Conservation (phyloP, 148 eudicot genomes). For the Chenopodium suecicum region DNA sequence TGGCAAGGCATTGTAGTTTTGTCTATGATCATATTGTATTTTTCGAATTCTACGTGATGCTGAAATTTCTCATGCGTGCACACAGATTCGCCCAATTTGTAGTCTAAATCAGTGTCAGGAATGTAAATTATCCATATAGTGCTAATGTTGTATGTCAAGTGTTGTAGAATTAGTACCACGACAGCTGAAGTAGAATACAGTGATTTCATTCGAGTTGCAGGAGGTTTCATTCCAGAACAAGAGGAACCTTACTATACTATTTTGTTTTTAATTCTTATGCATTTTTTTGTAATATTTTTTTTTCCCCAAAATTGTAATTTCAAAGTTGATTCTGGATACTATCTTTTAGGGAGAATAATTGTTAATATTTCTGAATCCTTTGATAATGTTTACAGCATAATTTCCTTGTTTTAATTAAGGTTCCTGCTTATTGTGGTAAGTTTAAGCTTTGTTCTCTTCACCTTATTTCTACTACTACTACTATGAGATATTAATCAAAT, state of each 20-base stretch:
- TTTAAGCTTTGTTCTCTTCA: no score
- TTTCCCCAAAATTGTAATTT: not conserved
- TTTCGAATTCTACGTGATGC: not conserved
- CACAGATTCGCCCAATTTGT: not conserved
- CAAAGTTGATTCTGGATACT: not conserved
- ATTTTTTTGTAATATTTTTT: not conserved
- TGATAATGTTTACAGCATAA: not conserved
- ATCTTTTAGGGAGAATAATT: not conserved
- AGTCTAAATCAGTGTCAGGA: constrained; percentile 1
- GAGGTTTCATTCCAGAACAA: constrained; percentile 2
- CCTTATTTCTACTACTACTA: no score
- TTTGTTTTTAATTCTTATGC: not conserved
- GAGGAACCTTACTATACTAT: not conserved
- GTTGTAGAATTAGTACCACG: constrained; percentile 16
- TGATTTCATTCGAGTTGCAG: not conserved
- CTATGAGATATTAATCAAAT: no score
- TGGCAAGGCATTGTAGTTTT: constrained; percentile 14
- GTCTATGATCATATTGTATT: constrained; percentile 3
- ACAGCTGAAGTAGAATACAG: constrained; percentile 2
- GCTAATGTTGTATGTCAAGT: constrained; percentile 17
- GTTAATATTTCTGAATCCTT: not conserved
- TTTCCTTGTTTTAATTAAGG: not conserved
- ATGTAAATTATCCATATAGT: constrained; percentile 27
- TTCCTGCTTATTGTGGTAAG: no score
- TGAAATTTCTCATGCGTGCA: not conserved